These are phyloP conservation scores for Quercus mongolica DNA, from an alignment of 306 rosid species.

Conservation along the genomic window DNA sequence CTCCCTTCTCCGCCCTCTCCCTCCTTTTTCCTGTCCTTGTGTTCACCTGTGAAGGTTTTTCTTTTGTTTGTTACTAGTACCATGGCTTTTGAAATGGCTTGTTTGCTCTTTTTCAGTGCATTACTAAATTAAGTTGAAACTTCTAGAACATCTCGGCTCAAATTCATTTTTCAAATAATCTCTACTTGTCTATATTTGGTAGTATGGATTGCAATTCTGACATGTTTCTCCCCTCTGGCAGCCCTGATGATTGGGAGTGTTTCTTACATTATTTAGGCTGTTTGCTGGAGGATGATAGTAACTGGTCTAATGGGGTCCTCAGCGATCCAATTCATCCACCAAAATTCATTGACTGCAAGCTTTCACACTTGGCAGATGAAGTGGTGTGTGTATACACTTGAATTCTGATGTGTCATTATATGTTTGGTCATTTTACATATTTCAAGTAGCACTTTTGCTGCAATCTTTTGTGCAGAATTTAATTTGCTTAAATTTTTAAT, in stretches of 20 bases:
- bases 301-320: conserved; percentile 51
- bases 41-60: not conserved
- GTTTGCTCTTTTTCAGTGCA: not conserved
- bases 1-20: not conserved
- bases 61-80: not conserved
- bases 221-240: conserved; percentile 50
- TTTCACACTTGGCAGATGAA: conserved; percentile 70
- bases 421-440: conserved; percentile 15
- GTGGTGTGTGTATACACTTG: conserved; percentile 41
- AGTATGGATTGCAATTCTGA: not conserved
- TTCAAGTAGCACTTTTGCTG: conserved; percentile 2
- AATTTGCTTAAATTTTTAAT: conserved; percentile 22
- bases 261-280: conserved; percentile 92
- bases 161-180: not conserved
- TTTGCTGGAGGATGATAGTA: conserved; percentile 87
- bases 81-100: not conserved
- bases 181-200: not conserved
- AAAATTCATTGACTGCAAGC: conserved; percentile 56
- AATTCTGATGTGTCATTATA: conserved; percentile 4
- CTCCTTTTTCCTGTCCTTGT: not conserved
- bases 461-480: conserved; percentile 15
- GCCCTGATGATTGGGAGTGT: conserved; percentile 98
- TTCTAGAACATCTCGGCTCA: not conserved
- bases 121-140: not conserved
- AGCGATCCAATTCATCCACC: conserved; percentile 61